Base-by-base conservation (phyloP, 2,329 filamentous ascomycete species). In the Penicillium sp. region DNA sequence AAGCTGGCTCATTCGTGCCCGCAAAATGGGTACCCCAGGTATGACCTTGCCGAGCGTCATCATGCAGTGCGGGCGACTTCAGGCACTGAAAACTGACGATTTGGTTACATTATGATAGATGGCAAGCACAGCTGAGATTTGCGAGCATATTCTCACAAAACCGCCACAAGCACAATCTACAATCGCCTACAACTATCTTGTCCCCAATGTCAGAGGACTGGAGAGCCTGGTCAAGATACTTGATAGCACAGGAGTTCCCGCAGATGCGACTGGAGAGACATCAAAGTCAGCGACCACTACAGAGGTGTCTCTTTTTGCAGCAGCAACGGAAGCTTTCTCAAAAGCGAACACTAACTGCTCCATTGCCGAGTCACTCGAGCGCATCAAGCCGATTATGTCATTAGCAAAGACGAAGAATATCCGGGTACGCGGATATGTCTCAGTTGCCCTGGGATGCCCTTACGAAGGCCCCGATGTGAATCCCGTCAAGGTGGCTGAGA, bases 301-400 rank as follows among this genome's bases (percentile, higher is more conserved):
- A 1, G 84, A 88, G 61, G 76, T 88, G 23, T 87, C 85, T 5
- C 80, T 88, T 33, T 88, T 88, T 71, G 82, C 85, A 7, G 84
- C 86, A 8, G 86, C 86, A 1, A 88, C 86, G 6, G 86, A 88
- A 65, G 73, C 82, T 1, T 88, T 88, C 69, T 85, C 84, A 4
- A 83, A 84, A 63, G 84, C 83, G 54, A 88, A 88, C 72, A 87
- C 85, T 58, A 88, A 88, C 62, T 87, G 85, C 75, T 82, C 79
- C 23, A 86, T 88, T 61, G 80, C 81, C 47, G 85, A 87, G 65
- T 86, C 84, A 0, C 74, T 88, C 17, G 76, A 82, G 38, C 80
- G 85, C 43, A 85, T 85, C 69, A 77, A 78, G 49, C 84, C 84
- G 2, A 82, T 88, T 48, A 81, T 88, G 61, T 67, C 80, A 4